Evolutionary conservation across 805 yeast species (phyloP).

Genomic region (Wickerhamomyces chaumierensis): DNA sequence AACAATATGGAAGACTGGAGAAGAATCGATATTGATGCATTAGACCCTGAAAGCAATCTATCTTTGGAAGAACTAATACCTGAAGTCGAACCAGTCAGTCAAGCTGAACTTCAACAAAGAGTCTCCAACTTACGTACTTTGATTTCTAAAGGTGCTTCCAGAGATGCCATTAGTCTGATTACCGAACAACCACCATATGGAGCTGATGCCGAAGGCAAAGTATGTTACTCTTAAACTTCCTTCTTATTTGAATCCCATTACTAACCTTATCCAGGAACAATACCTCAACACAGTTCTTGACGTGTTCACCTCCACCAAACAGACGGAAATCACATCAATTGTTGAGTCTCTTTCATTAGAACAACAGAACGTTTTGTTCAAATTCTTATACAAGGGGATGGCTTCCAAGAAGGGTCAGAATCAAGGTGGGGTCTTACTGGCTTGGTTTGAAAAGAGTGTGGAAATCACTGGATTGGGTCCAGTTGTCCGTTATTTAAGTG

Average conservation of each 20-base stretch:
- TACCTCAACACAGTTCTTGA: conserved; percentile 54
- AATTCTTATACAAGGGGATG: conserved; percentile 84
- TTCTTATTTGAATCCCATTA: conserved; percentile 15
- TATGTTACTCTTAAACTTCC: conserved; percentile 10
- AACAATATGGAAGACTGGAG: conserved; percentile 73
- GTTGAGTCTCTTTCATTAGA: conserved; percentile 47
- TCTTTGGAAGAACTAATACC: conserved; percentile 52
- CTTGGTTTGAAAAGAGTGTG: conserved; percentile 88
- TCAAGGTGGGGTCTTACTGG: conserved; percentile 74
- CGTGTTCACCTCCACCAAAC: conserved; percentile 54
- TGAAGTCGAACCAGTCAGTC: conserved; percentile 30
- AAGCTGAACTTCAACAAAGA: conserved; percentile 42
- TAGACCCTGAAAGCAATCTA: conserved; percentile 66
- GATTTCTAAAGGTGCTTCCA: conserved; percentile 62
- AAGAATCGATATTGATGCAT: conserved; percentile 87
- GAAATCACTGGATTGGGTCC: conserved; percentile 83
- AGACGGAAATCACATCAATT: conserved; percentile 52
- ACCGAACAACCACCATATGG: conserved; percentile 79
- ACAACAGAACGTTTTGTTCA: conserved; percentile 69
- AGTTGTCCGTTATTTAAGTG: conserved; percentile 75
- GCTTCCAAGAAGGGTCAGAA: conserved; percentile 64
- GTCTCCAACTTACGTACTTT: conserved; percentile 48
- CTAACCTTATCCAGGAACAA: conserved; percentile 19
- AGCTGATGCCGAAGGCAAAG: conserved; percentile 46
- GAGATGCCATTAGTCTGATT: conserved; percentile 51